Base-by-base conservation (phyloP, 345 rosid genomes). In the Tarenaya hassleriana region DNA sequence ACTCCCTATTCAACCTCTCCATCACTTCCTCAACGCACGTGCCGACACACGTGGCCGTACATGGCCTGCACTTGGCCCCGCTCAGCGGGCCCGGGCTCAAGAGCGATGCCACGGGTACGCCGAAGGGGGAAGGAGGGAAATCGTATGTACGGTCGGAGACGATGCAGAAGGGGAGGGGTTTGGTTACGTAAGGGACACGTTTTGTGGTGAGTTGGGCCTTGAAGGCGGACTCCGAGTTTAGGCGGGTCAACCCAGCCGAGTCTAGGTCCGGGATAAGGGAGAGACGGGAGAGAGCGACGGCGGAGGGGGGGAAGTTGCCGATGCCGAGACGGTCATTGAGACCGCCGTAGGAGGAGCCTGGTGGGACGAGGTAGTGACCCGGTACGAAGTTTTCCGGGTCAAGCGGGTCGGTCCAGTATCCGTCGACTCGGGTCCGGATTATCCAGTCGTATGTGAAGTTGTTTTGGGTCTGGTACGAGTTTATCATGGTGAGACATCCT, bases 1-100 rank as follows among this genome's bases (percentile, higher is more conserved):
- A 88, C 0, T 71, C 67, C 47, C 19, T 66, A 9, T 71, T 29
- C 3, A 92, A 73, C 41, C 61, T 51, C 10, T n/a, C 13, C 98
- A 92, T 92, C 3, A 61, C 63, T 2, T 43, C 55, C 10, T 31
- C 83, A 50, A 78, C 90, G 57, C 96, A 91, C 11, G 56, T 34
- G 1, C 84, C 86, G 45, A 38, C 38, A 34, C 96, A 91, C 0
- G 63, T 75, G 1, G 81, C 67, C 50, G 40, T 71, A 52, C 95
- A 92, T 2, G 96, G 98, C 69, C 98, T 70, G 65, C 98, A 92
- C 45, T 92, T 88, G 16, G 95, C 88, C 16, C 98, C 98, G n/a
- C 88, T 92, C 43, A 92, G 56, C n/a, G 94, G 96, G 1, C 94
- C 94, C 0, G 34, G 68, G 43, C 98, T 92, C 14, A 90, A 79